A percentile compares a stretch with the other conserved stretches of the same genome.
Evolutionary conservation across 2,329 filamentous ascomycete genomes (phyloP).

Genomic region (Sporothrix brasiliensis): DNA sequence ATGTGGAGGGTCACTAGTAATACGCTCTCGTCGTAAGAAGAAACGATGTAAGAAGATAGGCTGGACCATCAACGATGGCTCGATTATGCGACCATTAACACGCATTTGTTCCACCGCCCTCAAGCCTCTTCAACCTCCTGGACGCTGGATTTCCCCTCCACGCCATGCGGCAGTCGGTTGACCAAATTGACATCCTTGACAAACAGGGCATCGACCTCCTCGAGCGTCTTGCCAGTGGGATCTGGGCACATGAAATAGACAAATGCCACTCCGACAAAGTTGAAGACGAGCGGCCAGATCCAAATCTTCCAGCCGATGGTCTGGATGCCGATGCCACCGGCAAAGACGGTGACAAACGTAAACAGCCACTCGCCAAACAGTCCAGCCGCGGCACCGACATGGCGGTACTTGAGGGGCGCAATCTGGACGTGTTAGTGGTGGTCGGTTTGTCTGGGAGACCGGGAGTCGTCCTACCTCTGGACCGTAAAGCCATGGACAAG

Average conservation of each 20-base stretch:
- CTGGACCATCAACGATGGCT: no score
- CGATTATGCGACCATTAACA: no score
- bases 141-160: not conserved
- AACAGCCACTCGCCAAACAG: conserved; percentile 18
- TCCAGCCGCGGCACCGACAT: conserved; percentile 1
- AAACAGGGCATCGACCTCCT: conserved; percentile 9
- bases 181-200: conserved; percentile 12
- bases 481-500: conserved; percentile 12
- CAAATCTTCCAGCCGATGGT: conserved; percentile 19
- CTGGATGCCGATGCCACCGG: conserved; percentile 17
- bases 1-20: no score
- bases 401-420: conserved; percentile 19
- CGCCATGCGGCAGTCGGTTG: not conserved
- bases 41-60: no score
- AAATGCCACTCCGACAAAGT: conserved; percentile 16
- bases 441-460: no score
- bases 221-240: conserved; percentile 11
- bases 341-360: conserved; percentile 18
- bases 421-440: not conserved
- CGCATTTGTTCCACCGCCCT: not conserved
- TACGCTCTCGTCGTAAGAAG: no score
- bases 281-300: conserved; percentile 23
- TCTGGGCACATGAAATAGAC: conserved; percentile 20
- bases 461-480: not conserved
- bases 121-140: not conserved